phyloP scores from a whole-genome alignment of 2,329 filamentous ascomycete genomes.

The Botrytis byssoidea region DNA sequence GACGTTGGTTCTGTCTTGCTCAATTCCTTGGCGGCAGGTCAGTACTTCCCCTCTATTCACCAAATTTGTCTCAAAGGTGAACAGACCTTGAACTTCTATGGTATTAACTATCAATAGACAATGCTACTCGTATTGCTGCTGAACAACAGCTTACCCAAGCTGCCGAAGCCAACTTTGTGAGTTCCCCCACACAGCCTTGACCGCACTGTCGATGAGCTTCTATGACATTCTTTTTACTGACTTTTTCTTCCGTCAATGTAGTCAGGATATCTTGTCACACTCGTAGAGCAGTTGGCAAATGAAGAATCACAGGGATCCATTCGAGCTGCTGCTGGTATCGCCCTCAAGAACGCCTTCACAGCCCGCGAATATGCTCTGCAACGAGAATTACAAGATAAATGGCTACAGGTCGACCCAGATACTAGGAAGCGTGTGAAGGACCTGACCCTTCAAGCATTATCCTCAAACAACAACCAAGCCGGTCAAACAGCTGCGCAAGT shows the following conservation, averaged over 20 bases:
- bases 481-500: constrained; percentile 91
- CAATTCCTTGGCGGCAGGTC: constrained; percentile 94
- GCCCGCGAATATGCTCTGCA: constrained; percentile 85
- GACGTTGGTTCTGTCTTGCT: constrained; percentile 98
- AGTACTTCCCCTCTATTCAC: constrained; percentile 40
- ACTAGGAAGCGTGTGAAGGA: constrained; percentile 88
- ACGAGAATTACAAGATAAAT: constrained; percentile 89
- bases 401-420: constrained; percentile 78
- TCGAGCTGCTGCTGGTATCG: constrained; percentile 90
- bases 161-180: constrained; percentile 92
- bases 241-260: constrained; percentile 43
- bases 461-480: constrained; percentile 75
- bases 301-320: constrained; percentile 80
- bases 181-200: constrained; percentile 40
- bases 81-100: not conserved
- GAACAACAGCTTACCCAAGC: constrained; percentile 93
- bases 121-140: constrained; percentile 81
- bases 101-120: constrained; percentile 62
- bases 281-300: constrained; percentile 92
- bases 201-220: constrained; percentile 31
- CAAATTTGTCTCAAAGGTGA: not conserved
- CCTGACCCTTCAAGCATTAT: constrained; percentile 82
- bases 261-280: constrained; percentile 88
- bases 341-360: constrained; percentile 97
- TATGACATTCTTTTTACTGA: constrained; percentile 21